Base-by-base conservation (phyloP, 768 basidiomycete species). In the Pleurotus salmoneostramineus region DNA sequence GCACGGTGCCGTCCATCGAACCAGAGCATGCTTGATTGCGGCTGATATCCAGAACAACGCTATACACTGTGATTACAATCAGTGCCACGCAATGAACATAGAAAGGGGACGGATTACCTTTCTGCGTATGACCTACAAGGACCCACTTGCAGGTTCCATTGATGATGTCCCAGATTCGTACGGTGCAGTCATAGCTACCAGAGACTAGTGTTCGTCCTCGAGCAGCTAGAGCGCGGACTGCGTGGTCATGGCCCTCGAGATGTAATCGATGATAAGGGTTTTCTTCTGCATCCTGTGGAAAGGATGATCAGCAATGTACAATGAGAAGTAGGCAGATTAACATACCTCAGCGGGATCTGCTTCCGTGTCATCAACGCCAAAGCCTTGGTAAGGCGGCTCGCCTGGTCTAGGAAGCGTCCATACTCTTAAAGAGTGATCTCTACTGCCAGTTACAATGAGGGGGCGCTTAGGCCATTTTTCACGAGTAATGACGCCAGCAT, bases 1-100 rank as follows among this genome's bases (percentile, higher is more conserved):
- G 91, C 61, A 98, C 95, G 1, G 93, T 95, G 47, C 93, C 91
- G 70, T 98, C 96, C 95, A 98, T 96, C 3, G 95, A 98, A 6
- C 96, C 96, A 2, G 97, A 98, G 63, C 93, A 95, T 31, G 93
- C 93, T 68, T 95, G 91, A 56, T 93, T 86, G 15, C 95, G 90
- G 48, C 78, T 76, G 42, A 87, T 81, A 68, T 98, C 96, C 42
- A 95, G 82, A 8, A 95, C 94, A 52, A 98, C 93, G 69, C 91
- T 94, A 77, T 98, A 98, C 4, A 98, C 96, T 95, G 71, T 56
- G 49, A 34, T 56, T 17, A 51, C 27, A 17, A 40, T 52, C 40
- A 46, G 50, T 42, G 33, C n/a, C n/a, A 40, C n/a, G 56, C n/a
- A n/a, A 33, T 37, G 33, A 10, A 11, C 14, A 12, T 51, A 60